Percentiles rank a stretch among this genome's conserved stretches.
Conservation (phyloP, 345 rosid species). For the Bruguiera gymnorhiza region DNA sequence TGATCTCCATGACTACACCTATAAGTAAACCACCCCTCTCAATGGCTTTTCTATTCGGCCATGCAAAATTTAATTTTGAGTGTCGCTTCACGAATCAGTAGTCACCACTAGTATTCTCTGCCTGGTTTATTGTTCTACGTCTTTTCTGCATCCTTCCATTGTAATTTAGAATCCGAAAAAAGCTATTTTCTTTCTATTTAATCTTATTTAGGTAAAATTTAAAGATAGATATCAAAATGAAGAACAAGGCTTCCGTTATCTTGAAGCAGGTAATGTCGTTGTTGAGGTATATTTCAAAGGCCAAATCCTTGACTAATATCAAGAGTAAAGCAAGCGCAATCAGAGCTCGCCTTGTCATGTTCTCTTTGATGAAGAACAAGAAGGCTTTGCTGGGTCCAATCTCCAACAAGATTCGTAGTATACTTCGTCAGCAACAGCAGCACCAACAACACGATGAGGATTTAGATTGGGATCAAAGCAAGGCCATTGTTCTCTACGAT, state of each 20-base stretch:
- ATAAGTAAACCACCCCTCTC: background rate
- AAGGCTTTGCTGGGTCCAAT: slow-evolving; percentile 44
- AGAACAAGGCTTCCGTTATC: slow-evolving; percentile 51
- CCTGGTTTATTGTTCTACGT: background rate
- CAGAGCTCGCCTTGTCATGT: slow-evolving; percentile 56
- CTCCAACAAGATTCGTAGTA: slow-evolving; percentile 53
- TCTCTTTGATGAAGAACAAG: slow-evolving; percentile 57
- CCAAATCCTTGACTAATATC: slow-evolving; percentile 45
- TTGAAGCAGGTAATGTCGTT: slow-evolving; percentile 46
- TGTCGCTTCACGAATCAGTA: too few relatives aligned
- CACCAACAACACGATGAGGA: slow-evolving; percentile 11
- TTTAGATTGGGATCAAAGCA: slow-evolving; percentile 16
- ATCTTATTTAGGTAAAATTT: too few relatives aligned
- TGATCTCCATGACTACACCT: background rate
- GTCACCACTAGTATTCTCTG: background rate
- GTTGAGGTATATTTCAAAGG: slow-evolving; percentile 45
- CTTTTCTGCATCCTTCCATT: background rate
- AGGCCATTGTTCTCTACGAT: slow-evolving; percentile 28
- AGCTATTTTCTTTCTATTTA: too few relatives aligned
- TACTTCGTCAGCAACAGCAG: slow-evolving; percentile 38
- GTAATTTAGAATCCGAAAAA: too few relatives aligned
- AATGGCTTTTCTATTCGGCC: background rate
- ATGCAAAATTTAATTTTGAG: background rate
- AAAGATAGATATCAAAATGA: slow-evolving; percentile 32
- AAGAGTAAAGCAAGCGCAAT: slow-evolving; percentile 58